Conservation (phyloP, 2,329 filamentous ascomycete species). For the Davidsoniella australis region DNA sequence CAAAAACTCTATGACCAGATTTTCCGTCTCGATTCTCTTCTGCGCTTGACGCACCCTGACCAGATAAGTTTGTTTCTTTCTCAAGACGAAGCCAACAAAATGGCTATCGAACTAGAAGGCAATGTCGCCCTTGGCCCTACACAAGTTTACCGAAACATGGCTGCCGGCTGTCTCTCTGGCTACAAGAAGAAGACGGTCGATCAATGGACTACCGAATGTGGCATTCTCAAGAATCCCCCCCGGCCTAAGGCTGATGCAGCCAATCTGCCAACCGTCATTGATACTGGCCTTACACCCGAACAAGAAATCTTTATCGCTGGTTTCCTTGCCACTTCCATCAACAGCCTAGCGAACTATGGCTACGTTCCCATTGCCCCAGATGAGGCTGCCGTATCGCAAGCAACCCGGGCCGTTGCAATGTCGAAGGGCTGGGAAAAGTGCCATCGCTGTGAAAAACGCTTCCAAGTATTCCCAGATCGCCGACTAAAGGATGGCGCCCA, state of each 20-base stretch:
- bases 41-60: constrained; percentile 5
- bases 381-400: constrained; percentile 46
- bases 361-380: constrained; percentile 59
- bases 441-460: constrained; percentile 70
- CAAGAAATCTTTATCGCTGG: constrained; percentile 53
- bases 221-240: constrained; percentile 7
- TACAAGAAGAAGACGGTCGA: constrained; percentile 58
- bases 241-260: neutral
- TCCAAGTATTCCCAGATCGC: constrained; percentile 81
- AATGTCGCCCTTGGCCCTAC: constrained; percentile 48
- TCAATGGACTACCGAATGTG: constrained; percentile 37
- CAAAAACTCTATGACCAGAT: constrained; percentile 9
- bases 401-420: constrained; percentile 45
- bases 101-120: constrained; percentile 65
- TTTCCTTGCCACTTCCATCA: constrained; percentile 45
- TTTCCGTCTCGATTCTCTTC: constrained; percentile 6
- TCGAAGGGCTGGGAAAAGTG: constrained; percentile 72
- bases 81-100: constrained; percentile 48
- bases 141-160: constrained; percentile 62
- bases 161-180: constrained; percentile 63
- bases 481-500: constrained; percentile 60
- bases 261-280: constrained; percentile 31
- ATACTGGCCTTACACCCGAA: constrained; percentile 48
- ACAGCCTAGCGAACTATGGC: constrained; percentile 47
- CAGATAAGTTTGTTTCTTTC: constrained; percentile 33